Percentiles rank a stretch among this genome's conserved stretches.
These are phyloP conservation scores for Lonicera japonica DNA, from an alignment of 129 eudicot genomes.

Conservation along the genomic window DNA sequence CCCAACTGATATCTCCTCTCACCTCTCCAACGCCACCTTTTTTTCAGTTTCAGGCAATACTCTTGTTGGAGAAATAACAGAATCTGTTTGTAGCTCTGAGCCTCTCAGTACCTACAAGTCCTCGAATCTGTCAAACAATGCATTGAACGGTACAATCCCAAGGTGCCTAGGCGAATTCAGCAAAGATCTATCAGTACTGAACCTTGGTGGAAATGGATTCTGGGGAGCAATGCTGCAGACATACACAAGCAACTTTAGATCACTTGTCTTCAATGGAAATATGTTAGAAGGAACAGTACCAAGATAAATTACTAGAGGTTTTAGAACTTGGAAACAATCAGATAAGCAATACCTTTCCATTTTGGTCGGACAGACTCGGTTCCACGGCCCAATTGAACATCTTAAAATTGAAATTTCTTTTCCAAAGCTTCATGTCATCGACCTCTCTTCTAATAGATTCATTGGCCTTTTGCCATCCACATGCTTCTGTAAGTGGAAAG, in stretches of 20 bases:
- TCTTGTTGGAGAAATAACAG: neutral
- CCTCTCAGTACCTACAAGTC: no score
- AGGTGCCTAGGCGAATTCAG: neutral
- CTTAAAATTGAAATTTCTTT: neutral
- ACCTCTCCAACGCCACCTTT: neutral
- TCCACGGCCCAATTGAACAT: conserved; percentile 1
- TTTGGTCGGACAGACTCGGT: conserved; percentile 1
- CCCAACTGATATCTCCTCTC: neutral
- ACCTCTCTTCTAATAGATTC: conserved; percentile 1
- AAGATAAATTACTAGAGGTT: neutral
- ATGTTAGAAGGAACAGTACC: conserved; percentile 5
- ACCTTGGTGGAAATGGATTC: neutral
- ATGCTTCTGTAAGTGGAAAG: conserved; percentile 3
- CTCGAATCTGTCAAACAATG: neutral
- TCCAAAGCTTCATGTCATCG: conserved; percentile 6
- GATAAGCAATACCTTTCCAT: conserved; percentile 11
- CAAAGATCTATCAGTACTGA: neutral
- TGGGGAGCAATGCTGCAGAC: neutral
- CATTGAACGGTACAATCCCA: neutral
- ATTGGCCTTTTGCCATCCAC: neutral
- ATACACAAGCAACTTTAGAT: neutral
- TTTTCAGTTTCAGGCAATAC: neutral
- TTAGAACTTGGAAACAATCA: conserved; percentile 11
- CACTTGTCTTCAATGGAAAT: conserved; percentile 4
- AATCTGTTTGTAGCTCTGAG: neutral